Percentiles rank a stretch among this genome's conserved stretches.
Conservation (phyloP, 192 early-diverging fungal species). For the Coemansia sp. region DNA sequence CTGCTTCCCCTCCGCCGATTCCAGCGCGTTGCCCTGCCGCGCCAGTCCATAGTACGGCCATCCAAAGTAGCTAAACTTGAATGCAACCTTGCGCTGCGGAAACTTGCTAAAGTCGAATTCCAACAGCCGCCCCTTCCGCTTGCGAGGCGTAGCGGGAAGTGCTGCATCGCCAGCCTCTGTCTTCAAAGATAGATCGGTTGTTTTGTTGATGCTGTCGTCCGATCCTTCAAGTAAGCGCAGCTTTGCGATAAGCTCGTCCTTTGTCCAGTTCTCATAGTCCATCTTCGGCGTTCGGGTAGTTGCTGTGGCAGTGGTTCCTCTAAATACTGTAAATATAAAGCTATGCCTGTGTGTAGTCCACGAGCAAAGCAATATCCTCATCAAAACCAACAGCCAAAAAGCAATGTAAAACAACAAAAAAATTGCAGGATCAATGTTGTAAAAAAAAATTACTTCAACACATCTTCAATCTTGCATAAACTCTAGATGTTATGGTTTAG, state of each 20-base stretch:
- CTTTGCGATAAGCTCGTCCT: constrained; percentile 57
- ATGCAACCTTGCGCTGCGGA: constrained; percentile 73
- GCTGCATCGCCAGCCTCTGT: neutral
- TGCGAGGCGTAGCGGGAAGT: constrained; percentile 32
- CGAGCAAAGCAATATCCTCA: neutral
- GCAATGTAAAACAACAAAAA: too few relatives aligned
- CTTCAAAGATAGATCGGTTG: too few relatives aligned
- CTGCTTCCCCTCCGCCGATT: constrained; percentile 31
- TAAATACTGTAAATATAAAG: neutral
- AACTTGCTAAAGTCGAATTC: constrained; percentile 79
- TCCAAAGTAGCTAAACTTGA: constrained; percentile 90
- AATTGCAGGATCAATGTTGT: neutral
- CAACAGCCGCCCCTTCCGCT: constrained; percentile 20
- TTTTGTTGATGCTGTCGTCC: too few relatives aligned
- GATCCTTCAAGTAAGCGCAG: constrained; percentile 46
- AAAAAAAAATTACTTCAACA: neutral
- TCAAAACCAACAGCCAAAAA: neutral
- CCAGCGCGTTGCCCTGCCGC: constrained; percentile 58
- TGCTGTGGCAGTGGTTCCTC: neutral
- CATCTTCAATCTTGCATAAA: neutral
- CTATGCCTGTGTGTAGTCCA: neutral
- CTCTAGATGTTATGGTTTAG: neutral
- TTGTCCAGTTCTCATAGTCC: constrained; percentile 55
- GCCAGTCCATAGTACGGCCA: constrained; percentile 89
- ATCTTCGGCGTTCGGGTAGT: neutral